Evolutionary conservation across 768 basidiomycete species (phyloP), one percentile per base, ranked within the genome.

Genomic region (Cyathus striatus): DNA sequence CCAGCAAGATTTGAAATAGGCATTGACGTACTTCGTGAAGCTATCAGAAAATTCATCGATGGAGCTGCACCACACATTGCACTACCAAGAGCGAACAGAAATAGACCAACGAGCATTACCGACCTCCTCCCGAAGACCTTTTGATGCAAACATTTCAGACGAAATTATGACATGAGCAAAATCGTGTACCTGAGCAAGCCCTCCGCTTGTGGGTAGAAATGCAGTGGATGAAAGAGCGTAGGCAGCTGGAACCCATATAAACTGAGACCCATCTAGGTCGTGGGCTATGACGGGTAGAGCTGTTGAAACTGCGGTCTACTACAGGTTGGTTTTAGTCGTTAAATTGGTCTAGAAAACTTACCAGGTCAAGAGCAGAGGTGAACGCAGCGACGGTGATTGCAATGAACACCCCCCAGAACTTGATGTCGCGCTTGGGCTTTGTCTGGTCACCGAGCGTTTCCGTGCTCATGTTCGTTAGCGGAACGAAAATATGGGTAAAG

Each of bases 211-310:
- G 4, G 65, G 63, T 6, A 65, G 49, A 32, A 63, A 51, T 0
- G 64, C 62, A 0, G 65, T 57, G 4, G 56, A 52, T 1, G 56
- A 53, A 2, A 62, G 55, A 0, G 57, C 45, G 16, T 58, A 62
- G 12, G 57, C 53, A n/a, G 55, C 49, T 13, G 49, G 51, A 4
- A 57, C 52, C 60, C 60, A 62, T 1, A 56, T 37, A 21, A 53
- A 67, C 33, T 49, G 45, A 10, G 42, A 49, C 20, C 54, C 56
- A 25, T 58, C 20, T 2, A 68, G 51, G 10, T 61, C 59, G 13
- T 49, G 41, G 7, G 57, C 54, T 17, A 69, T 67, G 27, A 50
- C 49, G 0, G 58, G 61, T 3, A 59, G 49, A 0, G 63, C 64
- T 1, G 62, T 67, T 5, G 51, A 46, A 3, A 56, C 46, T 1